Conservation (phyloP, 192 early-diverging fungal genomes). For the Coemansia sp. region DNA sequence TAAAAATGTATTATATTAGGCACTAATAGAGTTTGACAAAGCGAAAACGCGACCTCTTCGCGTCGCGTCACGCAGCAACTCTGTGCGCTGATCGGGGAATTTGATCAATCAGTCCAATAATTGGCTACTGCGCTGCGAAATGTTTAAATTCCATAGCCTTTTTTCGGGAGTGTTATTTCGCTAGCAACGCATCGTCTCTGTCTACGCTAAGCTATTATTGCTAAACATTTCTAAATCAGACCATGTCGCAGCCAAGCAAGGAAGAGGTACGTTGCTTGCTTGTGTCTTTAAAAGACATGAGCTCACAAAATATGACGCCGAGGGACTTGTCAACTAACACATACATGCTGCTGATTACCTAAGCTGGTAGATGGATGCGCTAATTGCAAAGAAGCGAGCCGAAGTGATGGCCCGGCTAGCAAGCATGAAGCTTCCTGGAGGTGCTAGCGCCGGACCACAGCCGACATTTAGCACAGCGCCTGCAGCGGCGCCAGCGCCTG, state of each 20-base stretch:
- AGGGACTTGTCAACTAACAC: constrained; percentile 5
- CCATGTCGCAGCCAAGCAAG: constrained; percentile 7
- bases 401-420: constrained; percentile 72
- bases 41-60: neutral
- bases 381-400: constrained; percentile 59
- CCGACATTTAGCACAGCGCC: neutral
- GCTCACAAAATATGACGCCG: too few species aligned
- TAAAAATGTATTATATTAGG: neutral
- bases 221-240: neutral
- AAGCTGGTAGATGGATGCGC: constrained; percentile 38
- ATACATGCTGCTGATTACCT: too few species aligned
- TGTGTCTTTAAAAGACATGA: too few species aligned
- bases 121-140: too few species aligned
- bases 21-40: neutral
- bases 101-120: too few species aligned
- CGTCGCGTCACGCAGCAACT: neutral
- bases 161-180: neutral
- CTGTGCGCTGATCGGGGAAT: too few species aligned
- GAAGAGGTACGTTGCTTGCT: neutral
- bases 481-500: neutral
- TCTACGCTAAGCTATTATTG: neutral
- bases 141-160: too few species aligned
- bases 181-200: neutral
- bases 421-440: constrained; percentile 49
- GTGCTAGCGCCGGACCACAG: neutral